Base-by-base conservation (phyloP, 2,329 filamentous ascomycete genomes). In the Trichoderma gracile region DNA sequence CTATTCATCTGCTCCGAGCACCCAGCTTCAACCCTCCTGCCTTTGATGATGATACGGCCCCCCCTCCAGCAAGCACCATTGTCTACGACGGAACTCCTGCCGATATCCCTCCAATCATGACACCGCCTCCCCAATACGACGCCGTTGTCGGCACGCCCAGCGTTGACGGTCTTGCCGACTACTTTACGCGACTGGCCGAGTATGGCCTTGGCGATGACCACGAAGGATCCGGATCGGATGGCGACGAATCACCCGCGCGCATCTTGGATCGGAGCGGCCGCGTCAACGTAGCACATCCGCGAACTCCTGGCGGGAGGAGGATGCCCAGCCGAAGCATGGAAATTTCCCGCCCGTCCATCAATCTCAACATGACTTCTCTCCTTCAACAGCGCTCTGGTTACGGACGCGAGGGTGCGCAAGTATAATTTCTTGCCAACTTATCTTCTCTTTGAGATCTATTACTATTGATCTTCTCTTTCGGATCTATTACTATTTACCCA, bases 1-100 rank as follows among this genome's bases (percentile, higher is more conserved):
- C 93, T 0, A 96, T 97, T 59, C 93, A 97, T 74, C 83, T 97
- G 2, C 78, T 96, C 38, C 88, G 93, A 25, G 84, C 87, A 6
- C 93, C 93, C 0, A 96, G 92, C 0, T 96, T 93, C 78, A 93
- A 93, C 65, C 93, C 93, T 2, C 93, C 93, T 0, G 86, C 91
- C 0, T 97, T 96, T 72, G 89, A 95, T 67, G 92, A 92, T 5
- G 90, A 96, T 60, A 73, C 78, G 0, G 72, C 74, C 19, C 76
- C 77, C 8, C 77, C 78, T 7, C 74, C 77, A 3, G 74, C 71
- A 46, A 70, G 72, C 38, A 50, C 53, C 38, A 1, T 72, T 73
- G 50, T 64, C 38, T 27, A 33, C n/a, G 64, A 62, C 43, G 47
- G 49, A 17, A 30, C 49, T 52, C 49, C 15, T n/a, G 27, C 40